Evolutionary conservation across 805 yeast genomes (phyloP).

Genomic region (Ogataea zsoltii): DNA sequence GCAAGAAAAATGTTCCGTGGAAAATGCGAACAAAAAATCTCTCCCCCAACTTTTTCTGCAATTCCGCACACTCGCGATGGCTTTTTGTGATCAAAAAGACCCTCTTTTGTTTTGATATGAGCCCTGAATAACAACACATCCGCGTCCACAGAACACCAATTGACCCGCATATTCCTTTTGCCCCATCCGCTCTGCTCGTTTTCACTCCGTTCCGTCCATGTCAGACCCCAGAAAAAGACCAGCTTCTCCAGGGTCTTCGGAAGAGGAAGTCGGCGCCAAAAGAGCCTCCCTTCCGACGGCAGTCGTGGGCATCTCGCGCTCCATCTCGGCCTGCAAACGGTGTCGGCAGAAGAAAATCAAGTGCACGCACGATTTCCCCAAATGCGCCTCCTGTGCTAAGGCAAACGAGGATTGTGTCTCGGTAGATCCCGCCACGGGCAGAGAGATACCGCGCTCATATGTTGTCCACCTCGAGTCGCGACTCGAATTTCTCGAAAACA

Average conservation of each 20-base stretch:
- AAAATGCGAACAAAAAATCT: too few relatives aligned
- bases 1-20: too few relatives aligned
- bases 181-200: neutral
- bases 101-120: too few relatives aligned
- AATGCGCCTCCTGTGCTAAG: constrained; percentile 60
- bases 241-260: neutral
- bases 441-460: constrained; percentile 82
- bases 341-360: constrained; percentile 69
- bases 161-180: neutral
- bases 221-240: constrained; percentile 9
- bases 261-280: constrained; percentile 6
- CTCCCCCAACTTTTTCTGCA: too few relatives aligned
- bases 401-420: constrained; percentile 78
- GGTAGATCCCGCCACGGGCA: constrained; percentile 83
- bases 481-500: constrained; percentile 54
- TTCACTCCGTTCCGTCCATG: neutral
- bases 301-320: constrained; percentile 50
- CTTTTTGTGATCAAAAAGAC: neutral
- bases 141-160: too few relatives aligned
- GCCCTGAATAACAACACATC: too few relatives aligned
- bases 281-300: constrained; percentile 13
- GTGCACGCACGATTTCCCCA: constrained; percentile 70
- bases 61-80: too few relatives aligned
- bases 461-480: constrained; percentile 70
- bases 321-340: constrained; percentile 83